Base-by-base conservation (phyloP, 2,329 filamentous ascomycete genomes). In the Thielaviopsis euricoi region DNA sequence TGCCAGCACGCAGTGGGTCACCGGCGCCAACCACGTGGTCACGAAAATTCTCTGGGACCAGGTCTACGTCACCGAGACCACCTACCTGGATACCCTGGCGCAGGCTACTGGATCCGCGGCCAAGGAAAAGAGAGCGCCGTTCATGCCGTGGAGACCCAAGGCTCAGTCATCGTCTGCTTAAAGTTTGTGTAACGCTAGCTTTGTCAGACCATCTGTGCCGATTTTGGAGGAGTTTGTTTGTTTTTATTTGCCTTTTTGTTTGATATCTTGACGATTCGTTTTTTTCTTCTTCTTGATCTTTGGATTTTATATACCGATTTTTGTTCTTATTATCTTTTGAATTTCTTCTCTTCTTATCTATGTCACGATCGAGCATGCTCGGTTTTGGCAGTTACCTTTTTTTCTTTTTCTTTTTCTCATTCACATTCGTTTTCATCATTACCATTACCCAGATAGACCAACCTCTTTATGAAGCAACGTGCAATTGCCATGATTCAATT, bases 1-100 rank as follows among this genome's bases (percentile, higher is more conserved):
- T 62, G 73, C 62, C 61, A 77, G 75, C 66, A 83, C 79, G 5
- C 67, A 80, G 62, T 81, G 73, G 61, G 61, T 76, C 52, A 82
- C 79, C 19, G 58, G 55, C 17, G 69, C 70, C 9, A 74, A 73
- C 55, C 71, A 72, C 51, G 63, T 74, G 6, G 76, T 84, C 13
- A 73, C 73, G 61, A 76, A 82, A 69, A 73, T 84, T 22, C 66
- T 81, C 13, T 80, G 77, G 74, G 75, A 78, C 56, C 73, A 82
- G 68, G 73, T 77, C 52, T 64, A 74, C 4, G 73, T 81, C 26
- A 80, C 75, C 55, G 75, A 80, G 17, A 80, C 76, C 0, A 68
- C 74, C 57, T 66, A 72, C 25, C 65, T 70, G 15, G 70, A 71
- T 23, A 66, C 68, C 12, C 26, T 54, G 43, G 33, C 40, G 40